Conservation (phyloP, 192 early-diverging fungal species). For the Linnemannia hyalina region DNA sequence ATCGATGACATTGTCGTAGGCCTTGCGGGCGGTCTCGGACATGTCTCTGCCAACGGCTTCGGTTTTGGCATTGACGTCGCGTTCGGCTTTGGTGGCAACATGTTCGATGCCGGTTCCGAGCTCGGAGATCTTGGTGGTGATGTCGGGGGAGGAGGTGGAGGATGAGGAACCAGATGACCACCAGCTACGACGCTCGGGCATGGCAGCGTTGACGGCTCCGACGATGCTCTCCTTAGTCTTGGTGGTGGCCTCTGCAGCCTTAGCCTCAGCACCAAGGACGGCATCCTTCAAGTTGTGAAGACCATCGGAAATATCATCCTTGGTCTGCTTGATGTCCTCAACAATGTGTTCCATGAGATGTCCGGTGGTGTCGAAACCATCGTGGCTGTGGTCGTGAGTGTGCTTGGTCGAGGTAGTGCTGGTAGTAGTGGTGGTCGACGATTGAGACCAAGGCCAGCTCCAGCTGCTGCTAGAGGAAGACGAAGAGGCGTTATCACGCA, state of each 20-base stretch:
- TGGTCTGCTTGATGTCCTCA: conserved; percentile 42
- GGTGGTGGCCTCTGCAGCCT: not conserved
- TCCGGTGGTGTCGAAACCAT: conserved; percentile 27
- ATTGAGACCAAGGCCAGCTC: conserved; percentile 26
- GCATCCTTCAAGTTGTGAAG: conserved; percentile 22
- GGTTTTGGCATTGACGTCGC: conserved; percentile 2
- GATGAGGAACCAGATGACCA: conserved; percentile 13
- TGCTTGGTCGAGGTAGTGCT: conserved; percentile 12
- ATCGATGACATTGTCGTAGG: conserved; percentile 50
- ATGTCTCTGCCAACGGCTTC: conserved; percentile 15
- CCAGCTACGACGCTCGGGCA: conserved; percentile 12
- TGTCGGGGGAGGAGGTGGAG: not conserved
- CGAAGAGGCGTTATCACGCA: not conserved
- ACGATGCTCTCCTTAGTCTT: conserved; percentile 5
- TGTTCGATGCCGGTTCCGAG: conserved; percentile 28
- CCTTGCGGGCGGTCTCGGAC: conserved; percentile 36
- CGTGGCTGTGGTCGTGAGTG: conserved; percentile 9
- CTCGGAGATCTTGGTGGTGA: not conserved
- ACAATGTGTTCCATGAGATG: conserved; percentile 37
- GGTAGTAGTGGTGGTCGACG: not conserved
- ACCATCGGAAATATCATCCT: conserved; percentile 21
- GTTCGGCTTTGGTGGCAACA: conserved; percentile 29
- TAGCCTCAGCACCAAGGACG: conserved; percentile 15
- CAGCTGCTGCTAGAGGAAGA: not conserved
- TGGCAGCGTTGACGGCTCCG: not conserved